Evolutionary conservation across 1,284 basidiomycete genomes (phyloP), one percentile per base, ranked within the genome.

Genomic region (Tilletia setariae): DNA sequence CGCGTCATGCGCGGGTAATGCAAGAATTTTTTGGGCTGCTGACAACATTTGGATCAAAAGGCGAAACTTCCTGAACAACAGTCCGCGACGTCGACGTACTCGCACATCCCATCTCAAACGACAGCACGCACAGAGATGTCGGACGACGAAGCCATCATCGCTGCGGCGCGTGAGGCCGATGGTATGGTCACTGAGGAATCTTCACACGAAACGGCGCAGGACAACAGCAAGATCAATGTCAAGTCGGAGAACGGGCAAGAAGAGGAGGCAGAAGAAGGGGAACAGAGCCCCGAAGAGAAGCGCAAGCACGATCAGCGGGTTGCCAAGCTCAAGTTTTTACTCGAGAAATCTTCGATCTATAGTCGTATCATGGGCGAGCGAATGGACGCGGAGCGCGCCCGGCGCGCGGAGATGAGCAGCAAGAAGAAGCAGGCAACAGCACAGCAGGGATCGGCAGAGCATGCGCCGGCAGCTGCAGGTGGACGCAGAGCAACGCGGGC

Each of bases 291-390:
- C n/a, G 35, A 53, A 8, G 53, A 66, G 51, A 32, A 25, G 28
- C n/a, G 47, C n/a, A 66, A 30, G 13, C 75, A 74, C 61, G 72
- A 75, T 21, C 69, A 78, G 63, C 72, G 78, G 2, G 70, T 77
- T 64, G 70, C 71, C 59, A 78, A 78, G 69, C 76, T 80, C 64
- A 78, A 78, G 49, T 72, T 72, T 51, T 65, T 81, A 19, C 72
- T 81, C 9, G 76, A 79, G 68, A 73, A 74, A 23, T 80, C 79
- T 7, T 68, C 76, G 40, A 74, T 80, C 32, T 81, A 80, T 68
- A 74, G 74, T 2, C 72, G 76, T n/a, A 78, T 81, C 68, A 80
- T 81, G 80, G 72, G 76, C 16, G 76, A 81, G 47, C 79, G 79
- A 70, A 78, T 81, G 70, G 71, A 67, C 15, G 49, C 42, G 19